Evolutionary conservation across 768 basidiomycete genomes (phyloP), one percentile per base, ranked within the genome.

Genomic region (Trametopsis cervina): DNA sequence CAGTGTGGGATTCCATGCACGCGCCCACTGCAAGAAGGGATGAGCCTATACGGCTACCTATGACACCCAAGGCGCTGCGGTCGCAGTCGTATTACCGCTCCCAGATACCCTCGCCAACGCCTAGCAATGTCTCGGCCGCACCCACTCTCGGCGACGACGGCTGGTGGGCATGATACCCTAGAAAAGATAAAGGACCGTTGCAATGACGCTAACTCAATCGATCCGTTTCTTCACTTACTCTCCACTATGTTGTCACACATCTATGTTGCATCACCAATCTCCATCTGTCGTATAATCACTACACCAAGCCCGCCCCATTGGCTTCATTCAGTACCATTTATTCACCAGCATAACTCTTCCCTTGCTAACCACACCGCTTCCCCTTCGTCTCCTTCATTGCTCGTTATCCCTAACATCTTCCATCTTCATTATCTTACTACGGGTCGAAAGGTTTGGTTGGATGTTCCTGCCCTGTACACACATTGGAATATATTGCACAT

Each of bases 1-100:
- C 83, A 1, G 83, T 89, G 11, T 80, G 82, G 76, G 81, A 88
- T 57, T 90, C 89, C 1, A 88, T 78, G 54, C 78, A 78, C 39
- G 76, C 76, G 22, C 77, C 75, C 55, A 55, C 53, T 20, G 46
- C 29, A 36, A 60, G 57, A 54, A 60, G 47, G 36, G 39, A 35
- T 12, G 44, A 76, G 63, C 73, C 77, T 48, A 72, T 74, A 7
- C 73, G 74, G 17, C 59, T 57, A 53, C 53, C 66, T 60, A 39
- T 60, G 59, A 58, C 53, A n/a, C 54, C 55, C 18, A 60, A 56
- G 47, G 60, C 57, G 60, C 68, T 59, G 40, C 54, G 50, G 47
- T 46, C 35, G 40, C 58, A 39, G 45, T 55, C 25, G 58, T 29
- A 58, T 26, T 64, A 59, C 47, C 68, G 69, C 24, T 60, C 65